phyloP scores from a whole-genome alignment of 2,329 filamentous ascomycete genomes.

The Chrysoporthe austroafricana region DNA sequence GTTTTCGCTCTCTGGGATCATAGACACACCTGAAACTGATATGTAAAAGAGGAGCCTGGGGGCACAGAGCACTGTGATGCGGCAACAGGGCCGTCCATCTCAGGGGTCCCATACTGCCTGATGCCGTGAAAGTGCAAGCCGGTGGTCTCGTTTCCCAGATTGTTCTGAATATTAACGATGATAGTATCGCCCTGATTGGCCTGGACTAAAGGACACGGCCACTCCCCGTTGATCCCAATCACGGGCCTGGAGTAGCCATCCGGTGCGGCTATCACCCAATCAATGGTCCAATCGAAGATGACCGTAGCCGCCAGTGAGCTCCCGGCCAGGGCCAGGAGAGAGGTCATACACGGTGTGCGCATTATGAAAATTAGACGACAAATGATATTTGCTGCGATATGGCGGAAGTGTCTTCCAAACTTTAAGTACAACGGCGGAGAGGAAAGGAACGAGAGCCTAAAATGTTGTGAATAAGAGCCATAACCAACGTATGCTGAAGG shows the following conservation, averaged over 20 bases:
- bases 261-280: conserved; percentile 45
- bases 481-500: background rate
- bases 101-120: conserved; percentile 53
- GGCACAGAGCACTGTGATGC: conserved; percentile 59
- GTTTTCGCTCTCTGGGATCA: background rate
- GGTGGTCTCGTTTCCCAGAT: conserved; percentile 56
- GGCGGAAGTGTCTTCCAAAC: background rate
- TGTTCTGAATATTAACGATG: conserved; percentile 53
- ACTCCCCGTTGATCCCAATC: conserved; percentile 62
- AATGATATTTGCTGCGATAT: background rate
- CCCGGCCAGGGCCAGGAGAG: conserved; percentile 31
- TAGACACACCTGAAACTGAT: conserved; percentile 51
- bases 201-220: conserved; percentile 62
- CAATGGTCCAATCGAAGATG: conserved; percentile 44
- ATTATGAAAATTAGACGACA: conserved; percentile 12
- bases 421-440: background rate
- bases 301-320: conserved; percentile 38
- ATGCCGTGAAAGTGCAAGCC: conserved; percentile 64
- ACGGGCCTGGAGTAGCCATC: conserved; percentile 44
- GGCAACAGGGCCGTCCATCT: conserved; percentile 62
- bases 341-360: background rate
- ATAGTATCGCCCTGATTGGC: conserved; percentile 55
- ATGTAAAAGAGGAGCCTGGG: conserved; percentile 56
- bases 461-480: background rate
- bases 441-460: background rate